Percentiles rank a stretch among this genome's conserved stretches.
Conservation (phyloP, 1,139 yeast genomes). For the Taphrina pruni region DNA sequence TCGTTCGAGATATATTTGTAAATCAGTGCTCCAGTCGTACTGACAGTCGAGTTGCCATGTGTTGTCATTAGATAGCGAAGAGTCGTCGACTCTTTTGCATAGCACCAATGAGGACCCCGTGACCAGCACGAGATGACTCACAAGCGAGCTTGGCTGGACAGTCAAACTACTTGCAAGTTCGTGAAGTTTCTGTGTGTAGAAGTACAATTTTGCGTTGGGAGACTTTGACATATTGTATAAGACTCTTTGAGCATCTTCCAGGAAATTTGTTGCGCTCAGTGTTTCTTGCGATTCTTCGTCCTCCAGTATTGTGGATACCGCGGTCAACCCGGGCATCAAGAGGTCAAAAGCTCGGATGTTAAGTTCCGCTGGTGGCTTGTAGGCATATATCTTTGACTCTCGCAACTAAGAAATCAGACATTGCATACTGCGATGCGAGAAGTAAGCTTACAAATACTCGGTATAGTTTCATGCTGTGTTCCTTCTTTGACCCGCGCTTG, state of each 20-base stretch:
- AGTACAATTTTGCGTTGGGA: neutral
- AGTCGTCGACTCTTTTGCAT: neutral
- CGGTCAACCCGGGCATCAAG: neutral
- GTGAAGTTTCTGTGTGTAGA: neutral
- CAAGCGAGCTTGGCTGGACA: too few relatives aligned
- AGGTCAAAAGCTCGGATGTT: constrained; percentile 22
- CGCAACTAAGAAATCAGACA: constrained; percentile 13
- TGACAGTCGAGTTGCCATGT: neutral
- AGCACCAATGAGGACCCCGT: neutral
- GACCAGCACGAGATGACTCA: neutral
- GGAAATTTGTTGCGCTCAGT: neutral
- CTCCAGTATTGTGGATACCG: neutral
- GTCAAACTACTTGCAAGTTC: neutral
- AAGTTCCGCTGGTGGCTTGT: constrained; percentile 34
- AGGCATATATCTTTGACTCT: constrained; percentile 33
- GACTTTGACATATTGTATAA: neutral
- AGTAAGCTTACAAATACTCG: constrained; percentile 23
- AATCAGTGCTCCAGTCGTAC: neutral
- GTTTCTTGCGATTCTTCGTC: neutral
- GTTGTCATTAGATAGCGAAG: neutral
- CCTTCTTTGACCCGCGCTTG: constrained; percentile 18
- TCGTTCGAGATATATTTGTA: neutral
- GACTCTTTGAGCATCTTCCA: neutral
- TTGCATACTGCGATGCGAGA: too few relatives aligned
- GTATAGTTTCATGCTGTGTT: constrained; percentile 23